Evolutionary conservation across 352 stramenopile species (phyloP), one percentile per base, ranked within the genome.

Genomic region (Phytopythium sindhum): DNA sequence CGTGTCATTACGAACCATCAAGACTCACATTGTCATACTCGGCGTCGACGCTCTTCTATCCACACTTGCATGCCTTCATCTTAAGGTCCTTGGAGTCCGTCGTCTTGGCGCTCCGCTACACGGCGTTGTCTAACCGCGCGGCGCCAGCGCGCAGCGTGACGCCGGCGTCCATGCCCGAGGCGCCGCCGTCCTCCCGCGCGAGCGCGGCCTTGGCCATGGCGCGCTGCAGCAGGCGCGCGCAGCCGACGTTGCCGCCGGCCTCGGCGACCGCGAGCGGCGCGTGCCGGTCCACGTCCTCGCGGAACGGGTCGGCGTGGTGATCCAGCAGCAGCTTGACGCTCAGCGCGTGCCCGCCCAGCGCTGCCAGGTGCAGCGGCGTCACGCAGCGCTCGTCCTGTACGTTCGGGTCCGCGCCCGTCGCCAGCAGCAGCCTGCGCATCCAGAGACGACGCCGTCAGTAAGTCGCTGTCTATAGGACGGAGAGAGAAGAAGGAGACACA

Each of bases 311-410:
- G 1, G 81, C 85, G 58, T 94, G 82, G 69, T 89, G 67, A 69
- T 92, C 83, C 50, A 94, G 64, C 60, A 94, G 72, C 52, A 94
- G 66, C 67, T 94, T 94, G 21, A 94, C 83, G 42, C 83, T 89
- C 21, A 94, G 74, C 45, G 83, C 85, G 61, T 92, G 84, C 29
- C 85, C 85, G 15, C 81, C 78, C 12, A 94, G 57, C 4, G 83
- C 81, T 9, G 85, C 83, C 10, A 94, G 65, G 65, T 94, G 85
- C 57, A 94, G 66, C 9, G 85, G 85, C 61, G 83, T 94, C 55
- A 94, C 80, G 42, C 77, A 73, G 1, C 80, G 81, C 52, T 94
- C 85, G 66, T 94, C 85, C 44, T 77, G 69, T 12, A 87, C 81
- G 60, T 94, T 92, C 12, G 81, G 68, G 65, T 94, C 81, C 0